phyloP scores from a whole-genome alignment of 108 stramenopile species.

The Cyclotella sp. region DNA sequence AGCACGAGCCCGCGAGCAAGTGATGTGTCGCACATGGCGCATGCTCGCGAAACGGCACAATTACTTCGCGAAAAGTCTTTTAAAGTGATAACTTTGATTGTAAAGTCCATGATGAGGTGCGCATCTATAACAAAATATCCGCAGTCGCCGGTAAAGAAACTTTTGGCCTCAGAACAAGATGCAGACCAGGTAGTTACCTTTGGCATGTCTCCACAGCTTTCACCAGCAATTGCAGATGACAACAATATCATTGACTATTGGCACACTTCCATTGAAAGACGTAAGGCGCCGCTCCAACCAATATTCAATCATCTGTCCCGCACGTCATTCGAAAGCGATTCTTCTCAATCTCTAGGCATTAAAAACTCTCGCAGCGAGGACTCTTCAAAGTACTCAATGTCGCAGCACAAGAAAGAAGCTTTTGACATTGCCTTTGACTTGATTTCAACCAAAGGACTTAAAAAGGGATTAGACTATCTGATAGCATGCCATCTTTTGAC shows the following conservation, averaged over 20 bases:
- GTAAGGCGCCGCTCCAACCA: conserved; percentile 45
- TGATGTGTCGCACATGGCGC: conserved; percentile 39
- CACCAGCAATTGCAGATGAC: conserved; percentile 21
- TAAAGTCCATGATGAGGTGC: conserved; percentile 61
- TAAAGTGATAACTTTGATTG: conserved; percentile 70
- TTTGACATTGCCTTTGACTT: conserved; percentile 78
- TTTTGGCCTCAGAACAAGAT: not conserved
- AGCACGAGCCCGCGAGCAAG: conserved; percentile 14
- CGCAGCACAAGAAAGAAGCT: conserved; percentile 50
- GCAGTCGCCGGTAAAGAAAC: conserved; percentile 28
- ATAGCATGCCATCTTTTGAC: conserved; percentile 90
- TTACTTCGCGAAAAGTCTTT: conserved; percentile 70
- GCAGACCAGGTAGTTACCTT: conserved; percentile 18
- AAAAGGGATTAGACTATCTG: conserved; percentile 93
- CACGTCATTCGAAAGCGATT: conserved; percentile 13
- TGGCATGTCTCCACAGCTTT: conserved; percentile 44
- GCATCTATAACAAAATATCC: conserved; percentile 22
- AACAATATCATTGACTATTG: conserved; percentile 66
- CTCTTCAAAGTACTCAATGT: conserved; percentile 26
- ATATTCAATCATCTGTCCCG: conserved; percentile 14
- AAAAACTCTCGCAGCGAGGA: conserved; percentile 45
- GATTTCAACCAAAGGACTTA: conserved; percentile 81
- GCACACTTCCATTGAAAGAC: conserved; percentile 61
- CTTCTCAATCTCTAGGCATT: conserved; percentile 17
- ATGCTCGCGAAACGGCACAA: conserved; percentile 71